Conservation (phyloP, 148 eudicot genomes). For the Vaccinium darrowii region DNA sequence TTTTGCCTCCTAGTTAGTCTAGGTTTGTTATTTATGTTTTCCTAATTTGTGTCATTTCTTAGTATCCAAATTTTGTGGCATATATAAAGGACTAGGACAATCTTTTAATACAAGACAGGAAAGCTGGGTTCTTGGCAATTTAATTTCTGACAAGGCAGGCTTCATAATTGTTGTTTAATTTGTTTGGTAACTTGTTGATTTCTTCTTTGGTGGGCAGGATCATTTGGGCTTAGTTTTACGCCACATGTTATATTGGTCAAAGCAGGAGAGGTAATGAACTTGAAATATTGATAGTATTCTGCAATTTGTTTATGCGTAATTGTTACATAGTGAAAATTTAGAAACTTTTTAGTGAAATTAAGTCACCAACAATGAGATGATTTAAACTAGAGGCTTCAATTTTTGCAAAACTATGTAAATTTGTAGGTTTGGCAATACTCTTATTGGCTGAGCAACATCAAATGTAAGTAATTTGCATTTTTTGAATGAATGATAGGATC, state of each 20-base stretch:
- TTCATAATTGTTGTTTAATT: neutral
- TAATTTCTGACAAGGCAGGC: too few species aligned
- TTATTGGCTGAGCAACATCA: neutral
- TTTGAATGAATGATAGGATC: neutral
- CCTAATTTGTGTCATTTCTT: too few species aligned
- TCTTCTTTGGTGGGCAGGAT: slow-evolving; percentile 43
- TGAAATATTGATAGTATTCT: neutral
- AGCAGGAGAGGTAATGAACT: slow-evolving; percentile 61
- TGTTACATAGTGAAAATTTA: neutral
- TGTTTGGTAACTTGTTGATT: neutral
- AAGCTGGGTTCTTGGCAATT: too few species aligned
- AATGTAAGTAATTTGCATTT: neutral
- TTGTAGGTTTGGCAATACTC: neutral
- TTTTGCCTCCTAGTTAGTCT: too few species aligned
- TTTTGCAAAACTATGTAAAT: neutral
- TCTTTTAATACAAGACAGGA: too few species aligned
- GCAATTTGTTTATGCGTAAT: neutral
- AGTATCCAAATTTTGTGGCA: too few species aligned
- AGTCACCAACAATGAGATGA: neutral
- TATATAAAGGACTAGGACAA: too few species aligned
- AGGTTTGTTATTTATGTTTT: too few species aligned
- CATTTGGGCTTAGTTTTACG: slow-evolving; percentile 73
- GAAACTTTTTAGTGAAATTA: neutral
- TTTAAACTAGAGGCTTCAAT: neutral
- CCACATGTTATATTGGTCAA: slow-evolving; percentile 80